A percentile compares a stretch with the other conserved stretches of the same genome.
Evolutionary conservation across 2,329 filamentous ascomycete genomes (phyloP).

Genomic region (Dactylellina drechsleri): DNA sequence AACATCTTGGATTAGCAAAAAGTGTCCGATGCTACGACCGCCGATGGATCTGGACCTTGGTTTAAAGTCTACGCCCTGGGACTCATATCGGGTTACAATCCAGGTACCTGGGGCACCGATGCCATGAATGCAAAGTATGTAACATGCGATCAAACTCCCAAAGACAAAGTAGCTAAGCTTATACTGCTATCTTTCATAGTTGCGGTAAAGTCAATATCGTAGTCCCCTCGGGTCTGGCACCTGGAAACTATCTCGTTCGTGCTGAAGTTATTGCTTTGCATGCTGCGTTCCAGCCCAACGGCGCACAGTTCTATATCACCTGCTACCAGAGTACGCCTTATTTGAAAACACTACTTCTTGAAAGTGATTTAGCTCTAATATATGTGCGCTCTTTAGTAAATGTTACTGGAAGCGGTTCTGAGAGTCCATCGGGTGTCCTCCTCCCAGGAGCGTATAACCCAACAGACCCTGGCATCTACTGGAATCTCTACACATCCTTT

Average conservation of each 20-base stretch:
- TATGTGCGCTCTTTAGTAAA: slow-evolving; percentile 62
- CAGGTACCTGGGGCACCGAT: slow-evolving; percentile 66
- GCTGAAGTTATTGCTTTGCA: slow-evolving; percentile 69
- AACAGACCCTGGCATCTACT: slow-evolving; percentile 65
- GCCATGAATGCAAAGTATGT: slow-evolving; percentile 61
- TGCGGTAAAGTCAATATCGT: slow-evolving; percentile 62
- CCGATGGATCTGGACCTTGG: slow-evolving; percentile 64
- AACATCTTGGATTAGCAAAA: slow-evolving; percentile 58
- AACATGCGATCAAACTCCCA: background rate
- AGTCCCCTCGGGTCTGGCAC: slow-evolving; percentile 66
- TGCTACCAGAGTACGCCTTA: slow-evolving; percentile 34
- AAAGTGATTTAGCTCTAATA: slow-evolving; percentile 8
- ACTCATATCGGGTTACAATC: slow-evolving; percentile 61
- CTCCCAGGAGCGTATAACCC: slow-evolving; percentile 66
- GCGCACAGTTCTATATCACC: slow-evolving; percentile 41
- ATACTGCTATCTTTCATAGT: slow-evolving; percentile 12
- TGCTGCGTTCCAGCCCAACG: slow-evolving; percentile 61
- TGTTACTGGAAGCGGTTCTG: slow-evolving; percentile 64
- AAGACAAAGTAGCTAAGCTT: background rate
- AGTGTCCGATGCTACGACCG: slow-evolving; percentile 65
- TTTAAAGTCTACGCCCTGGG: slow-evolving; percentile 68
- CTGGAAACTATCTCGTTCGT: slow-evolving; percentile 68
- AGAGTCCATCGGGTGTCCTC: slow-evolving; percentile 62
- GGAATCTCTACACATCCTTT: slow-evolving; percentile 63
- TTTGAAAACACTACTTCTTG: slow-evolving; percentile 60